These are phyloP conservation scores for Thermochaetoides dissita DNA, from an alignment of 2,329 filamentous ascomycete species.

Conservation along the genomic window DNA sequence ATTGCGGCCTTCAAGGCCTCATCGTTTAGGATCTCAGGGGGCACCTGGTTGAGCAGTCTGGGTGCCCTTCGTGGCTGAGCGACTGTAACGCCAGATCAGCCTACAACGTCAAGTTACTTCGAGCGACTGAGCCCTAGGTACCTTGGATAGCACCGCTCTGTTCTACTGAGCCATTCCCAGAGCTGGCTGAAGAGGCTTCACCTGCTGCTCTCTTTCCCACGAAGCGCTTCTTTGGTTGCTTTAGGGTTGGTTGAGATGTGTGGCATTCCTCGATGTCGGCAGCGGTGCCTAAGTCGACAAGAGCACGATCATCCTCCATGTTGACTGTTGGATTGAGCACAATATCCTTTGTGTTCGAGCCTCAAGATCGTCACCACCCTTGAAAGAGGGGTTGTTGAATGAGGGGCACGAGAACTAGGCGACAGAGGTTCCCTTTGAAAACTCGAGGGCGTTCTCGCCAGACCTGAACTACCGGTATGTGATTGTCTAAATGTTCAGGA, in stretches of 20 bases:
- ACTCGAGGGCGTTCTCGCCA: no score
- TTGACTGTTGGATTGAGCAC: not conserved
- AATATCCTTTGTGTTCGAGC: not conserved
- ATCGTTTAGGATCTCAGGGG: slow-evolving; percentile 73
- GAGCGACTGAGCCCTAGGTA: slow-evolving; percentile 21
- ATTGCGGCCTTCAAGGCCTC: slow-evolving; percentile 78
- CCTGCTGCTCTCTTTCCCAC: slow-evolving; percentile 67
- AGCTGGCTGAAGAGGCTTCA: slow-evolving; percentile 36
- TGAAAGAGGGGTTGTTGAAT: no score
- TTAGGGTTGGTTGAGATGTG: slow-evolving; percentile 28
- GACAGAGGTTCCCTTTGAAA: no score
- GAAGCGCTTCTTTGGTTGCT: slow-evolving; percentile 82
- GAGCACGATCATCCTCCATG: slow-evolving; percentile 66
- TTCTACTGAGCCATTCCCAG: slow-evolving; percentile 28
- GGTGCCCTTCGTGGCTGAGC: slow-evolving; percentile 58
- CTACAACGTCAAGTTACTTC: not conserved
- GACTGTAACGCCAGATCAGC: slow-evolving; percentile 32
- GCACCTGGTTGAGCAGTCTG: slow-evolving; percentile 81
- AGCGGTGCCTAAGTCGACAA: slow-evolving; percentile 56
- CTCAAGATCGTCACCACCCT: no score
- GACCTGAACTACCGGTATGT: no score
- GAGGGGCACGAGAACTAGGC: no score
- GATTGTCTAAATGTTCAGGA: no score
- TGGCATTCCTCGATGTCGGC: slow-evolving; percentile 42
- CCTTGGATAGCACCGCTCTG: slow-evolving; percentile 57